A percentile compares a stretch with the other conserved stretches of the same genome.
These are phyloP conservation scores for Platanthera guangdongensis DNA, from an alignment of 106 monocot species.

Conservation along the genomic window DNA sequence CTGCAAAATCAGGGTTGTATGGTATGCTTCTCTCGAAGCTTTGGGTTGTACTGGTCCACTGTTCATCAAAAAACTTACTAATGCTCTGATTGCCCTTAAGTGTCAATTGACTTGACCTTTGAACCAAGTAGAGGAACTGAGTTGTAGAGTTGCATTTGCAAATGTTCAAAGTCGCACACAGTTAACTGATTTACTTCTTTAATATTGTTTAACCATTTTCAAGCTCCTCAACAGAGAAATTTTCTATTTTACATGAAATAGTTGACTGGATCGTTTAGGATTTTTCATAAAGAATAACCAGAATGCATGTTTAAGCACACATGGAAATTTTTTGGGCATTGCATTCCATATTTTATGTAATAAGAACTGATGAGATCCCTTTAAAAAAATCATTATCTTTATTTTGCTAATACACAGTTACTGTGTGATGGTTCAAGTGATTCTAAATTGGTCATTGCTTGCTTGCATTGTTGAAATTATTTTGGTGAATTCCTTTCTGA, in stretches of 20 bases:
- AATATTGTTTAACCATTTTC: no score
- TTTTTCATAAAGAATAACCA: background rate
- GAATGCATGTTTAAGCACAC: background rate
- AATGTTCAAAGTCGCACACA: background rate
- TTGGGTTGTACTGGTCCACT: background rate
- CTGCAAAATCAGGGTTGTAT: background rate
- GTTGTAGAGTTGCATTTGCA: background rate
- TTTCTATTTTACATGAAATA: no score
- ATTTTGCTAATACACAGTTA: no score
- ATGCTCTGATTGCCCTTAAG: background rate
- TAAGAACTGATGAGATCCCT: background rate
- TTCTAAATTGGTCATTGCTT: no score
- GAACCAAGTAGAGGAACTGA: background rate
- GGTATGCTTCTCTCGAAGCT: background rate
- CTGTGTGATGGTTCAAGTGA: no score
- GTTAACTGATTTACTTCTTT: no score
- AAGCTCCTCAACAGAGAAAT: no score
- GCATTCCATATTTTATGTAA: background rate
- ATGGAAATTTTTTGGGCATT: background rate
- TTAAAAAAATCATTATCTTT: no score
- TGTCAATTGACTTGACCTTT: background rate
- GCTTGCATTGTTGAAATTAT: no score
- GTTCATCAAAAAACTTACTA: background rate
- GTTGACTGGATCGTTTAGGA: no score
- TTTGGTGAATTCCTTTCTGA: no score